Base-by-base conservation (phyloP, 1,284 basidiomycete species). In the Heterobasidion occidentale region DNA sequence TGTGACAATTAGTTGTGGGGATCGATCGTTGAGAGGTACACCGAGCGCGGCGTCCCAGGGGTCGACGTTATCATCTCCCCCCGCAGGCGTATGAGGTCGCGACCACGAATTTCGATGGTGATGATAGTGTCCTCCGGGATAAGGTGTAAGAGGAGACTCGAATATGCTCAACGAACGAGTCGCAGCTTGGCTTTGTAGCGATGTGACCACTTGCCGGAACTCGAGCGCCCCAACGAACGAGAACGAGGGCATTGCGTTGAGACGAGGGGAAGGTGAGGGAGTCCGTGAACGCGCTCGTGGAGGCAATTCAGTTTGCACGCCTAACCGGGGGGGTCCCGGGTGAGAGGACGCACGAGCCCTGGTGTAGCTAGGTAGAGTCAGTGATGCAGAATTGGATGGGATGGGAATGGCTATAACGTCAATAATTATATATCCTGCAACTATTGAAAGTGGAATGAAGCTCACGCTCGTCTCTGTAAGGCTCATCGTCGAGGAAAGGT, bases 211-310 rank as follows among this genome's bases (percentile, higher is more conserved):
- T 59, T 94, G 88, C 34, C 92, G 79, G 70, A 98, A 98, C 69
- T 98, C 95, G 54, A 98, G 82, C 0, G 95, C 94, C 9, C 94
- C 92, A 2, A 97, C 81, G 1, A 98, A 80, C 7, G 94, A 96
- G 70, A 94, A 93, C 1, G 88, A 90, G 1, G 88, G 88, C 71
- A 91, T 80, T 58, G 82, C 79, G 8, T 70, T 66, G 19, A 73
- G 60, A 36, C 71, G 71, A 8, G 74, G 65, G 7, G 75, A 63
- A 36, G 53, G 62, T 54, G 69, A 67, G 1, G 72, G 70, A 0
- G 76, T 74, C 7, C 73, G 67, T 1, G 74, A 73, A 19, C 60
- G 69, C 9, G 72, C 70, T 44, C 51, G 70, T 69, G 6, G 67
- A 59, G 59, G 76, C 65, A 67, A 70, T 62, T 67, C 77, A 65